A percentile compares a stretch with the other conserved stretches of the same genome.
These are phyloP conservation scores for Magnusiomyces clavatus DNA, from an alignment of 1,139 yeast genomes.

Conservation along the genomic window DNA sequence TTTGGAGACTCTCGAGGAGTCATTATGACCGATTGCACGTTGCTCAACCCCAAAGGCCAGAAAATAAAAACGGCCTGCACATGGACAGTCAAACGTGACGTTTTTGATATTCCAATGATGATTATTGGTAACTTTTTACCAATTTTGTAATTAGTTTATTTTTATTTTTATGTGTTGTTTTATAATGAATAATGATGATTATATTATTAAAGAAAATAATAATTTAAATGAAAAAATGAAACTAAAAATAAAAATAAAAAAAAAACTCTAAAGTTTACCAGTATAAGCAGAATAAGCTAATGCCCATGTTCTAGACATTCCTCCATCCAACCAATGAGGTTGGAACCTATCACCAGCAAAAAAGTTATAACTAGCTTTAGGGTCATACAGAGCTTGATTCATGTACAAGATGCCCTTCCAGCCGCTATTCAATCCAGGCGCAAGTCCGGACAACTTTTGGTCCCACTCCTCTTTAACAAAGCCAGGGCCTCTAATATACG, in stretches of 20 bases:
- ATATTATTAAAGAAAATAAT: no score
- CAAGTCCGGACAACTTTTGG: slow-evolving; percentile 40
- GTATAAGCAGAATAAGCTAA: slow-evolving; percentile 62
- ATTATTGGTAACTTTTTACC: slow-evolving; percentile 58
- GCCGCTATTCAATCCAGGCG: slow-evolving; percentile 54
- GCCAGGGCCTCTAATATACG: slow-evolving; percentile 55
- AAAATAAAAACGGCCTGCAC: slow-evolving; percentile 65
- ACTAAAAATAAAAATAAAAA: no score
- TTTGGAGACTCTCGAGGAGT: slow-evolving; percentile 86
- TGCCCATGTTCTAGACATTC: slow-evolving; percentile 87
- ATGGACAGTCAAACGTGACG: slow-evolving; percentile 86
- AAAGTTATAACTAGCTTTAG: slow-evolving; percentile 52
- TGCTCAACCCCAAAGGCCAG: slow-evolving; percentile 48
- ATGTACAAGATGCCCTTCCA: slow-evolving; percentile 80
- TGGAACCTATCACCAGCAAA: slow-evolving; percentile 48
- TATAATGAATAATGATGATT: background rate
- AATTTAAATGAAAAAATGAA: no score
- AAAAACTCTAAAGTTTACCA: slow-evolving; percentile 3
- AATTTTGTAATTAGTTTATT: slow-evolving; percentile 12
- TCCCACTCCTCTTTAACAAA: slow-evolving; percentile 79
- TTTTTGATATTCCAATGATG: slow-evolving; percentile 95
- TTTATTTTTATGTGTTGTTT: background rate
- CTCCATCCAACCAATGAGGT: slow-evolving; percentile 60
- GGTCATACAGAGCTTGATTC: slow-evolving; percentile 61
- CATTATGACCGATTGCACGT: slow-evolving; percentile 78